Base-by-base conservation (phyloP, 495 filamentous ascomycete genomes). In the Lepidopterella palustris region DNA sequence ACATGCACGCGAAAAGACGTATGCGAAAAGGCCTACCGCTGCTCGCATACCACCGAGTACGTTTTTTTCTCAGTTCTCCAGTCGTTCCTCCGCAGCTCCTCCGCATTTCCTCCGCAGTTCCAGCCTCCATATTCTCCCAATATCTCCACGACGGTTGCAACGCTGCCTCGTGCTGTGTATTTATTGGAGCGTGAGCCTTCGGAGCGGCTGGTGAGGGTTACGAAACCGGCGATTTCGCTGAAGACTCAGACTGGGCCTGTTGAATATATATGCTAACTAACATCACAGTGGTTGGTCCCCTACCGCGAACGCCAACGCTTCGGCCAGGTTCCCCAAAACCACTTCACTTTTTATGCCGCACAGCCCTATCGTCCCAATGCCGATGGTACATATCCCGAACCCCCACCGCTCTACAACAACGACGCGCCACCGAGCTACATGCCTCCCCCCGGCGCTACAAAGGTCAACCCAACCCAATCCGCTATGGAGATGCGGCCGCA, bases 21-120 rank as follows among this genome's bases (percentile, higher is more conserved):
- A 73, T 90, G 53, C 76, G 73, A 42, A 80, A 78, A 62, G 86
- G 86, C 15, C 68, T 80, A 42, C 72, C 76, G 10, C 86, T 87
- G 5, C 71, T 89, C 45, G 67, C 60, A 28, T 90, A 90, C 70
- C 87, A 92, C 70, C 74, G 82, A 64, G 87, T 90, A 63, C 25
- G 65, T 61, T 10, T 31, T 10, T 55, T 35, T 32, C 49, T 52
- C n/a, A 23, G 23, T 27, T 32, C 27, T 28, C 18, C 15, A 24
- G 8, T 20, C 45, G 29, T 1, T 4, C 52, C 26, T n/a, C n/a
- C n/a, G n/a, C n/a, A n/a, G n/a, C n/a, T n/a, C n/a, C n/a, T n/a
- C n/a, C n/a, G n/a, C n/a, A 23, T 29, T 27, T 32, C 27, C 24
- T 15, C 15, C 25, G 8, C 18, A 53, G 29, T 1, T 4, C 52